These are phyloP conservation scores for Claviceps capensis DNA, from an alignment of 2,329 filamentous ascomycete species.

Conservation along the genomic window DNA sequence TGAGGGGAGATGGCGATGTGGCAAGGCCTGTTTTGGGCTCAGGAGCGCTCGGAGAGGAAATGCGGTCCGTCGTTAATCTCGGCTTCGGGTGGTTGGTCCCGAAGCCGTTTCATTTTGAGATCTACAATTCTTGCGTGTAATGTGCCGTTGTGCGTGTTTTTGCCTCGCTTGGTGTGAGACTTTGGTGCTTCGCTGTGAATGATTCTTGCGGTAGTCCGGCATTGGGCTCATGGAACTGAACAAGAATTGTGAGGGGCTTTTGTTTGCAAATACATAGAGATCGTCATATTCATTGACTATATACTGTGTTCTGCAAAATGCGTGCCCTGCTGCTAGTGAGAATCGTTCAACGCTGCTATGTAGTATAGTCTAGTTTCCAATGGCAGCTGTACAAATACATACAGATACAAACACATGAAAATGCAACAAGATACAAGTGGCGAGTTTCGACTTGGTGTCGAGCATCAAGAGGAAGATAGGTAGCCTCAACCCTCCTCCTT, in stretches of 20 bases:
- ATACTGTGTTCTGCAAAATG: no score
- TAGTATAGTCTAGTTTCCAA: constrained; percentile 3
- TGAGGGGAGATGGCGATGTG: constrained; percentile 16
- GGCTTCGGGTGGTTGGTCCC: constrained; percentile 33
- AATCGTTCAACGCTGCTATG: not conserved
- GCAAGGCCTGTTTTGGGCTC: constrained; percentile 21
- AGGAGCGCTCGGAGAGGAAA: constrained; percentile 31
- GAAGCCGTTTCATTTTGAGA: constrained; percentile 44
- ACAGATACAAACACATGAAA: not conserved
- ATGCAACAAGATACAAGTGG: constrained; percentile 8
- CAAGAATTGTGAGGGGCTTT: no score
- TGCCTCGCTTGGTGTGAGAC: no score
- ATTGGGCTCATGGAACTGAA: no score
- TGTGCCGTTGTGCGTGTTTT: not conserved
- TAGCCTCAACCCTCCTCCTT: not conserved
- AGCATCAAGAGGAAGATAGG: not conserved
- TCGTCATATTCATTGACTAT: no score
- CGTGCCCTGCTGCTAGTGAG: no score
- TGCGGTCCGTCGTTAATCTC: constrained; percentile 45
- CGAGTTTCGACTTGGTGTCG: not conserved
- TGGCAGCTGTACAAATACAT: constrained; percentile 7
- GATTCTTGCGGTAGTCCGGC: no score
- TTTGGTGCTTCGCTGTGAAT: not conserved
- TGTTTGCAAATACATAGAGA: no score
- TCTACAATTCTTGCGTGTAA: constrained; percentile 30